Base-by-base conservation (phyloP, 805 yeast species). In the Wickerhamiella spandovensis region DNA sequence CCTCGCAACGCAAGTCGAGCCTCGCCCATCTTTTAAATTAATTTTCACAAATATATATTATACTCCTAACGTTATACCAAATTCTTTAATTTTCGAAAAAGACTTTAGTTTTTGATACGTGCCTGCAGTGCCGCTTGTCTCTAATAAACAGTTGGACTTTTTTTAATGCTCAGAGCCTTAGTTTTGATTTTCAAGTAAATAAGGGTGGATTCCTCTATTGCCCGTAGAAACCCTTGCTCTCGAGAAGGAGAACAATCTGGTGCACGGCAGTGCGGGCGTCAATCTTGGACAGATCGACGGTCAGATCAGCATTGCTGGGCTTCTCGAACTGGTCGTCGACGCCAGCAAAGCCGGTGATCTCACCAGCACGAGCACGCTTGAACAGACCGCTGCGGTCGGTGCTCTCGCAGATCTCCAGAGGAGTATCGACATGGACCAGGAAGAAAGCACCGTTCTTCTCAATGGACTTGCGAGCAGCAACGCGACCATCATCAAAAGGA, bases 221-320 rank as follows among this genome's bases (percentile, higher is more conserved):
- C 5, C 73, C 73, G 52, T 84, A 85, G 70, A 83, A 89, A 17
- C 94, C 95, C 68, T 88, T 85, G 60, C 81, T 79, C 67, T 84
- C 87, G 58, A 89, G 75, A 64, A 80, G 74, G 53, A 79, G 69
- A 35, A 84, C 81, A 56, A 84, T 76, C 65, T 81, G 80, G 63
- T 79, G 85, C 50, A 87, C 84, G 51, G 85, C 83, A 44, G 85
- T 74, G 51, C 81, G 72, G 50, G 84, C 78, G 42, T 79, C 74
- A 44, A 73, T 74, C 53, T 76, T 73, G 43, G 74, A 70, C 46
- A 76, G 63, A 54, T 75, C 79, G 24, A 81, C 74, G 45, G 71
- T 69, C 54, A 86, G 70, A 53, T 81, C 84, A 43, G 84, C 77
- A 44, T 72, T 68, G 32, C 67, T 67, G 21, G 79, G 76, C 46